These are phyloP conservation scores for Arachis monticola DNA, from an alignment of 331 rosid species.

Conservation along the genomic window DNA sequence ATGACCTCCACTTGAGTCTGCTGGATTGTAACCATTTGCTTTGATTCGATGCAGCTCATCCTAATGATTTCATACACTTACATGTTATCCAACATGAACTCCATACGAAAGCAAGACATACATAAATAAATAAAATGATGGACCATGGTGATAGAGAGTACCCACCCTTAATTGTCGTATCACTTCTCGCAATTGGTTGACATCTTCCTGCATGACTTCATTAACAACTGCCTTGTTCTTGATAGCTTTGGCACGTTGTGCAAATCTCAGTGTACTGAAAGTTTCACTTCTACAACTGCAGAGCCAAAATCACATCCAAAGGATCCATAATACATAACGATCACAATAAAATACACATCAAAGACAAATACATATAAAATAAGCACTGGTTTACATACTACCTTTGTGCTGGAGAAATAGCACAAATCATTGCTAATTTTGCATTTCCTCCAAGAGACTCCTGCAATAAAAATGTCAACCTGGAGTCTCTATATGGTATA, in stretches of 20 bases:
- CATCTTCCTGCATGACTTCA: constrained; percentile 91
- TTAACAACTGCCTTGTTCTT: constrained; percentile 97
- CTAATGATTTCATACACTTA: constrained; percentile 50
- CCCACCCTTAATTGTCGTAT: constrained; percentile 97
- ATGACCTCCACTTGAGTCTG: constrained; percentile 72
- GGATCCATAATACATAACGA: constrained; percentile 31
- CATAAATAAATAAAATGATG: neutral
- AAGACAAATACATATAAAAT: neutral
- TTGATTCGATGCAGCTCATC: constrained; percentile 90
- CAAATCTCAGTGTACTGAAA: constrained; percentile 95
- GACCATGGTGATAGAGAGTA: constrained; percentile 40
- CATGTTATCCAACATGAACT: constrained; percentile 34
- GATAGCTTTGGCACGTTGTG: constrained; percentile 95
- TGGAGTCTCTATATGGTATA: constrained; percentile 96
- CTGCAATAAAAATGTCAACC: constrained; percentile 92
- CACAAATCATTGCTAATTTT: constrained; percentile 97
- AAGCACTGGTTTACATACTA: constrained; percentile 41
- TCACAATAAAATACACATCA: constrained; percentile 32
- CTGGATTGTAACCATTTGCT: constrained; percentile 64
- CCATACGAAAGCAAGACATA: constrained; percentile 20
- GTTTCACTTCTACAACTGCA: constrained; percentile 96
- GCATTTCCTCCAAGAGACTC: constrained; percentile 99
- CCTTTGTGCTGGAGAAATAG: constrained; percentile 96
- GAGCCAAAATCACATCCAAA: constrained; percentile 43
- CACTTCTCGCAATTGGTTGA: constrained; percentile 88